Evolutionary conservation across 1,139 yeast genomes (phyloP).

Genomic region (Saccharomyces hybrid): DNA sequence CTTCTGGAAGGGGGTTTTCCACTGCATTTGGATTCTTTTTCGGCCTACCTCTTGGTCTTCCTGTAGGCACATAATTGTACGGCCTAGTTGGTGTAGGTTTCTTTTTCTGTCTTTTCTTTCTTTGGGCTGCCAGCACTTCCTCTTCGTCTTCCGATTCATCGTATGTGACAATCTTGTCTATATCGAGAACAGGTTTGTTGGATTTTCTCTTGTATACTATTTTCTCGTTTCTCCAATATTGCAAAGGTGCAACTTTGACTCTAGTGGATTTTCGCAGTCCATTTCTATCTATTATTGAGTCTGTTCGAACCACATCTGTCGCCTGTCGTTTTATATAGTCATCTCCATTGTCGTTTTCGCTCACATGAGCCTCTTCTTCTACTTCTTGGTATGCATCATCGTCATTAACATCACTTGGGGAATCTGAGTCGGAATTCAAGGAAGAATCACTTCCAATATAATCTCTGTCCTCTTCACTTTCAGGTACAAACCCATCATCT

Average conservation of each 20-base stretch:
- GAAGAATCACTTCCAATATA: slow-evolving; percentile 18
- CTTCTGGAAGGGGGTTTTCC: slow-evolving; percentile 9
- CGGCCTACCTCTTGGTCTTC: slow-evolving; percentile 24
- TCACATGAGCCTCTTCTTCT: slow-evolving; percentile 9
- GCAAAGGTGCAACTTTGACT: slow-evolving; percentile 62
- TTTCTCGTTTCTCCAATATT: slow-evolving; percentile 80
- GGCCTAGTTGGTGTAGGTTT: slow-evolving; percentile 16
- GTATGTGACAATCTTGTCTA: slow-evolving; percentile 48
- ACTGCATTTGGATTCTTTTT: slow-evolving; percentile 11
- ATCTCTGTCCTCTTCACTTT: slow-evolving; percentile 23
- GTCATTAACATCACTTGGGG: slow-evolving; percentile 6
- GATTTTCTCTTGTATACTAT: slow-evolving; percentile 53
- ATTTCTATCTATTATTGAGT: slow-evolving; percentile 11
- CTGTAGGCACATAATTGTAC: slow-evolving; percentile 22
- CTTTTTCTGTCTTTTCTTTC: slow-evolving; percentile 5
- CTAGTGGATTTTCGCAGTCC: slow-evolving; percentile 48
- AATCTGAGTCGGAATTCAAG: slow-evolving; percentile 2
- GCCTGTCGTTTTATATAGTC: slow-evolving; percentile 22
- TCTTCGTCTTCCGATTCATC: slow-evolving; percentile 29
- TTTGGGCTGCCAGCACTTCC: slow-evolving; percentile 13
- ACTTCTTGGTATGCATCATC: slow-evolving; percentile 6
- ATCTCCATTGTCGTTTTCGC: slow-evolving; percentile 16
- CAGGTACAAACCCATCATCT: slow-evolving; percentile 16
- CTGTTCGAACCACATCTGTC: slow-evolving; percentile 8
- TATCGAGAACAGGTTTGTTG: slow-evolving; percentile 48